phyloP scores from a whole-genome alignment of 176 grass and related monocot species.

The Aechmea fasciata region DNA sequence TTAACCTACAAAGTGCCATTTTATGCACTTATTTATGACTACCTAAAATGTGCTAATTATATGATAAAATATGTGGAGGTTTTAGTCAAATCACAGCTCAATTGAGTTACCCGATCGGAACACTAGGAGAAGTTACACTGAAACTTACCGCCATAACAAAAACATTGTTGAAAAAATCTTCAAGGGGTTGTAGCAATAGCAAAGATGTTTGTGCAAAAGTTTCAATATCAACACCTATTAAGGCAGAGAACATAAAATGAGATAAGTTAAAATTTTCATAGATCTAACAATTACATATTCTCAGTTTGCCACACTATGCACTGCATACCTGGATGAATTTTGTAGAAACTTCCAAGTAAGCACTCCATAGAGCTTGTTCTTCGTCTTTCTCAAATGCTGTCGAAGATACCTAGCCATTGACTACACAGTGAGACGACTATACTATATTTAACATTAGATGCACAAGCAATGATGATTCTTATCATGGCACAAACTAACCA shows the following conservation, averaged over 20 bases:
- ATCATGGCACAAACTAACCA: too few species aligned
- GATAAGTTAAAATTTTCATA: not conserved
- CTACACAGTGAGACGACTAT: not conserved
- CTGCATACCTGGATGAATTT: slow-evolving; percentile 69
- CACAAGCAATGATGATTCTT: too few species aligned
- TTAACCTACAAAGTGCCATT: too few species aligned
- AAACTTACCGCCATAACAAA: slow-evolving; percentile 87
- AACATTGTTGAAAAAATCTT: slow-evolving; percentile 92
- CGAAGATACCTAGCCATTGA: slow-evolving; percentile 33
- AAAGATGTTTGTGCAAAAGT: slow-evolving; percentile 55
- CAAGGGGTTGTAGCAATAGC: slow-evolving; percentile 55
- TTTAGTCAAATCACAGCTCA: not conserved
- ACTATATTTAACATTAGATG: not conserved
- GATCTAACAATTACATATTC: not conserved
- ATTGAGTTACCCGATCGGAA: not conserved
- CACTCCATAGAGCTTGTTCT: slow-evolving; percentile 64
- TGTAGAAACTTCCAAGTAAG: slow-evolving; percentile 49
- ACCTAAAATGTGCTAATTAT: too few species aligned
- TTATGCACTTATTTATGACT: too few species aligned
- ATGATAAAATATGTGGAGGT: too few species aligned
- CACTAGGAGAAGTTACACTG: not conserved
- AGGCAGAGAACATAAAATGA: slow-evolving; percentile 2
- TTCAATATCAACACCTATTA: slow-evolving; percentile 55
- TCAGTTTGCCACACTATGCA: not conserved
- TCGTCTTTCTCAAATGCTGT: slow-evolving; percentile 63